phyloP scores from a whole-genome alignment of 1,139 yeast species.

The Kodamaea plutei region DNA sequence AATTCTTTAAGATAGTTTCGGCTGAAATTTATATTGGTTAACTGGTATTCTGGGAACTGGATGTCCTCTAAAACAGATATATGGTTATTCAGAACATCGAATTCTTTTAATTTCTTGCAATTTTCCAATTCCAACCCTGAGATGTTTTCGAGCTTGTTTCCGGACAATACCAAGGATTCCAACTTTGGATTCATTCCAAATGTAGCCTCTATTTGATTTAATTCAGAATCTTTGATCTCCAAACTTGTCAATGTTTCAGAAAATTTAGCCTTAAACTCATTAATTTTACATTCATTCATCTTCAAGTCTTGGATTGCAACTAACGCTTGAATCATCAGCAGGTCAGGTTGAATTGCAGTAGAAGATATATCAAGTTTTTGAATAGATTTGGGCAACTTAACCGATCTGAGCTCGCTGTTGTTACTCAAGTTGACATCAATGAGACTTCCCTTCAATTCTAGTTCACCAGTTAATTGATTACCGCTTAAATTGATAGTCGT shows the following conservation, averaged over 20 bases:
- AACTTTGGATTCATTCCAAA: conserved; percentile 6
- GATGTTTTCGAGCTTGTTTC: conserved; percentile 7
- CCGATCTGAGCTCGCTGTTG: conserved; percentile 2
- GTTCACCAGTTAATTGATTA: conserved; percentile 6
- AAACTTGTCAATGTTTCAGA: conserved; percentile 4
- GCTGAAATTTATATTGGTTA: conserved; percentile 6
- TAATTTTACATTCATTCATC: conserved; percentile 4
- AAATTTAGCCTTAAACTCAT: conserved; percentile 1
- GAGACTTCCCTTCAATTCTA: conserved; percentile 3
- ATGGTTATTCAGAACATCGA: conserved; percentile 11
- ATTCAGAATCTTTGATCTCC: conserved; percentile 5
- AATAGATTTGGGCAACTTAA: conserved; percentile 1
- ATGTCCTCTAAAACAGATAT: conserved; percentile 3
- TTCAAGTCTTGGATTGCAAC: conserved; percentile 1
- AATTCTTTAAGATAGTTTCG: conserved; percentile 6
- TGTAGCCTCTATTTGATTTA: conserved; percentile 2
- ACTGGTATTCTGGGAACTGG: conserved; percentile 3
- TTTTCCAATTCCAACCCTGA: conserved; percentile 3
- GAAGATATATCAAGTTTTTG: conserved; percentile 4
- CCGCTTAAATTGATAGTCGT: conserved; percentile 5
- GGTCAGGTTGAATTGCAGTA: conserved; percentile 2
- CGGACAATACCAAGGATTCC: conserved; percentile 7
- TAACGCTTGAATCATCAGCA: neutral
- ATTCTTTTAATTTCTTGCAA: conserved; percentile 2
- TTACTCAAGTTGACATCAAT: conserved; percentile 2